Evolutionary conservation across 148 eudicot species (phyloP).

Genomic region (Salicornia ramosissima): DNA sequence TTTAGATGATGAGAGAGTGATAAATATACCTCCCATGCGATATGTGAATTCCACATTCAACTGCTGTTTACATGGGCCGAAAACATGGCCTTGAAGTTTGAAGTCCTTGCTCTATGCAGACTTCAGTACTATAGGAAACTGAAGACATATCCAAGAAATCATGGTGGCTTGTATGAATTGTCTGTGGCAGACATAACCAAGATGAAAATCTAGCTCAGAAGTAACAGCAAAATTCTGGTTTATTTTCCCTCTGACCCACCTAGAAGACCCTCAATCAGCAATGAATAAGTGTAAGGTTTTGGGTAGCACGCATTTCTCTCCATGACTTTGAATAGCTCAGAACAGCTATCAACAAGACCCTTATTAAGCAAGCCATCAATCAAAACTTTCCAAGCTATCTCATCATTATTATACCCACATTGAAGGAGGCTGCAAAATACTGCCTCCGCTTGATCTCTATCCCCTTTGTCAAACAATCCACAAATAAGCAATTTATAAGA

Average conservation of each 20-base stretch:
- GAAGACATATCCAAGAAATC: slow-evolving; percentile 2
- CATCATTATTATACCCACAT: slow-evolving; percentile 66
- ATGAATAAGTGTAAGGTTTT: slow-evolving; percentile 46
- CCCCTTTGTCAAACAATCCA: slow-evolving; percentile 58
- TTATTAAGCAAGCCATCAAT: slow-evolving; percentile 63
- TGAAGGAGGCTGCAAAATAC: slow-evolving; percentile 50
- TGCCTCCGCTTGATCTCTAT: slow-evolving; percentile 44
- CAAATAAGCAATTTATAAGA: slow-evolving; percentile 50
- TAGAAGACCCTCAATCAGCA: slow-evolving; percentile 47
- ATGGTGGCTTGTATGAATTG: background rate
- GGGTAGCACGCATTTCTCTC: slow-evolving; percentile 55
- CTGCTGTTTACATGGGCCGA: background rate
- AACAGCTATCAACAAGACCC: slow-evolving; percentile 52
- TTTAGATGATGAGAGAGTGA: background rate
- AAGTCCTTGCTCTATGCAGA: background rate
- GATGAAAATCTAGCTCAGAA: background rate
- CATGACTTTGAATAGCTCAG: slow-evolving; percentile 57
- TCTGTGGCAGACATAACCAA: background rate
- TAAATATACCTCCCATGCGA: slow-evolving; percentile 3
- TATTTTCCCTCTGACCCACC: slow-evolving; percentile 25
- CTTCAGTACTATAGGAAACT: slow-evolving; percentile 7
- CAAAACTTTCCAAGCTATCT: slow-evolving; percentile 79
- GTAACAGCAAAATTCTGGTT: background rate
- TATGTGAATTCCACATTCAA: background rate
- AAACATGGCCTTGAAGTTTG: background rate